Base-by-base conservation (phyloP, 768 basidiomycete species). In the Russula sp. region DNA sequence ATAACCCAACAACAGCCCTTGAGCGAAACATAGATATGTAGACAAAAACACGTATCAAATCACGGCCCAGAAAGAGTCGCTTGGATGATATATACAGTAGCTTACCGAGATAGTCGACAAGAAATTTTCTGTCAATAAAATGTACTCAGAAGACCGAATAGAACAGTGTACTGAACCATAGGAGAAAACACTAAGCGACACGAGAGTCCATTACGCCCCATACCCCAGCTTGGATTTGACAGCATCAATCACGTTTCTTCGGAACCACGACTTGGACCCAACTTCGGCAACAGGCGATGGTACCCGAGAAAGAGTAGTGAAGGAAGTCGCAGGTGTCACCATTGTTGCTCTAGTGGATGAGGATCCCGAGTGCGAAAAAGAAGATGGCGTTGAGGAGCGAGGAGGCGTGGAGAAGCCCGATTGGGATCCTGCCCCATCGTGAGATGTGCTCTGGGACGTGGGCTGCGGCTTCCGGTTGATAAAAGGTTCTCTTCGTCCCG, bases 401-500 rank as follows among this genome's bases (percentile, higher is more conserved):
- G 64, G 64, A 0, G 64, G 59, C 7, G 60, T 61, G 24, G 64
- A 61, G 11, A 22, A 48, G 16, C 40, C 64, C 2, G 32, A 30
- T 10, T 40, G 44, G 22, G 38, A 9, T 8, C 32, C 24, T 24
- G 50, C 20, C 14, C n/a, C 28, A 11, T 26, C 51, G 10, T 44
- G 50, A 13, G n/a, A 30, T 38, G 54, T 42, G 28, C 16, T 28
- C 16, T 61, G 54, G 24, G 54, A 44, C 16, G 54, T 24, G 13
- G 40, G 32, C 49, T 65, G 64, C n/a, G 64, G 64, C 54, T 65
- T 65, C 49, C 64, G 40, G n/a, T 54, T 56, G 55, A 65, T 61
- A 38, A 65, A 65, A 10, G 59, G 54, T n/a, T 56, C 59, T 30
- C 59, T 56, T 24, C 64, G 48, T 30, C 49, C 59, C 1, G 30